Evolutionary conservation across 1,284 basidiomycete genomes (phyloP).

Genomic region (Ceratobasidium sp.): DNA sequence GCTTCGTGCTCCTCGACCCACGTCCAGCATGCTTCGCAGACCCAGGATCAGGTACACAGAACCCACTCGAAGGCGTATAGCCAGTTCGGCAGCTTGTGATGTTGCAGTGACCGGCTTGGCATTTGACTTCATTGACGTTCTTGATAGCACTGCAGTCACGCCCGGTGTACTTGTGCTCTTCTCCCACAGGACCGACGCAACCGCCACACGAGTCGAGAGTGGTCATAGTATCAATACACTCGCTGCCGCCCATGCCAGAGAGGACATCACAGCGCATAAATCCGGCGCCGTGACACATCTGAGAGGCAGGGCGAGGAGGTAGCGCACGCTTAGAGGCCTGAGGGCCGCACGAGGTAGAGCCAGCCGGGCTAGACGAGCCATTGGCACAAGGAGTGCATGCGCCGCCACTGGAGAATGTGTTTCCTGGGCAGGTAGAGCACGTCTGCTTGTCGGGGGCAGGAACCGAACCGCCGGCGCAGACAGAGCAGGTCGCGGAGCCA

Average conservation of each 20-base stretch:
- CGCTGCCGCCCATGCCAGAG: neutral
- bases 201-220: slow-evolving; percentile 33
- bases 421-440: neutral
- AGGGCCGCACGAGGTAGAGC: slow-evolving; percentile 18
- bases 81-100: neutral
- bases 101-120: slow-evolving; percentile 10
- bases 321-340: slow-evolving; percentile 15
- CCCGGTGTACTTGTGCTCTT: neutral
- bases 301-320: neutral
- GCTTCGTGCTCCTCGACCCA: neutral
- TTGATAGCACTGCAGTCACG: slow-evolving; percentile 13
- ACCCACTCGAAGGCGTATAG: neutral
- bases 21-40: too few species aligned
- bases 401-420: neutral
- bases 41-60: neutral
- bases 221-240: slow-evolving; percentile 2
- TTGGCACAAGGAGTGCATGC: neutral
- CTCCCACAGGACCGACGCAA: neutral
- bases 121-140: slow-evolving; percentile 13
- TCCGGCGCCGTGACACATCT: neutral
- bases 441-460: neutral
- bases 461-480: neutral
- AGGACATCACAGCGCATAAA: neutral
- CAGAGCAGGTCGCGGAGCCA: slow-evolving; percentile 1
- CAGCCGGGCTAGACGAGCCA: too few species aligned